These are phyloP conservation scores for Monilinia fructicola DNA, from an alignment of 2,329 filamentous ascomycete genomes.

Conservation along the genomic window DNA sequence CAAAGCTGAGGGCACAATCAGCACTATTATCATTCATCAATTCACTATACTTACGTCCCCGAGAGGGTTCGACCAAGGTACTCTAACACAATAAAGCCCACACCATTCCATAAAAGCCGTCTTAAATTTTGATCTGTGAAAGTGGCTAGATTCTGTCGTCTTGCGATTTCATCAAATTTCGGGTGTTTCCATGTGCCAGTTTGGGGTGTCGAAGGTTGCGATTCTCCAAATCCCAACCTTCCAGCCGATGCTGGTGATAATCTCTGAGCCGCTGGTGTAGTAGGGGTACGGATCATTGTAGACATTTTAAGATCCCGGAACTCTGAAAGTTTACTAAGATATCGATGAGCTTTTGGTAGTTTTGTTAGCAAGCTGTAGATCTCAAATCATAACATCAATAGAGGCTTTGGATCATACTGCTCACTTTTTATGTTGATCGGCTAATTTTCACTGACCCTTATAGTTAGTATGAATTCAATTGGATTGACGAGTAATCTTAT, in stretches of 20 bases:
- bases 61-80: slow-evolving; percentile 44
- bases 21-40: neutral
- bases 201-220: slow-evolving; percentile 19
- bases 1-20: slow-evolving; percentile 35
- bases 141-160: slow-evolving; percentile 72
- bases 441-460: slow-evolving; percentile 25
- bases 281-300: slow-evolving; percentile 32
- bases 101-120: slow-evolving; percentile 66
- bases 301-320: slow-evolving; percentile 28
- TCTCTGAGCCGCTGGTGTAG: slow-evolving; percentile 31
- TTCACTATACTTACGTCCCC: slow-evolving; percentile 29
- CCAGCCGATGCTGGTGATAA: slow-evolving; percentile 9
- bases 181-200: slow-evolving; percentile 90
- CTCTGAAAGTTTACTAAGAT: neutral
- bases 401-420: neutral
- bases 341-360: neutral
- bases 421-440: slow-evolving; percentile 1
- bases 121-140: slow-evolving; percentile 78
- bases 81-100: slow-evolving; percentile 52
- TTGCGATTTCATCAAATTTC: slow-evolving; percentile 80
- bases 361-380: slow-evolving; percentile 3
- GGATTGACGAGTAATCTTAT: slow-evolving; percentile 23
- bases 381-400: neutral
- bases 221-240: slow-evolving; percentile 11
- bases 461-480: slow-evolving; percentile 34